Evolutionary conservation across 2,329 filamentous ascomycete species (phyloP).

Genomic region (Hymenoscyphus salicellus): DNA sequence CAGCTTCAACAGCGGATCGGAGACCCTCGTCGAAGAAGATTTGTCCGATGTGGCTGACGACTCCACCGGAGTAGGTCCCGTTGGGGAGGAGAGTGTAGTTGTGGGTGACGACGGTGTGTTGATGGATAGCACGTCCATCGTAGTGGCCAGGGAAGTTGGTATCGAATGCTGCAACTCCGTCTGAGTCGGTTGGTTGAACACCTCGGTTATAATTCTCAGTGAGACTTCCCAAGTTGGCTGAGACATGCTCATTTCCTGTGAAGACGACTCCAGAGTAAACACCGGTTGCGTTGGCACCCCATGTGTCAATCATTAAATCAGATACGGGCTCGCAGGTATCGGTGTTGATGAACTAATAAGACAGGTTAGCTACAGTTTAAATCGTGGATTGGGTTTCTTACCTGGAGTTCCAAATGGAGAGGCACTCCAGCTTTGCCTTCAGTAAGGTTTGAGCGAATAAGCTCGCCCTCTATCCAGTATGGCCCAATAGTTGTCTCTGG

Average conservation of each 20-base stretch:
- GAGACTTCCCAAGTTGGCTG: constrained; percentile 17
- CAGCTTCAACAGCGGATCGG: constrained; percentile 44
- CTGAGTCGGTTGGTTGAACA: constrained; percentile 40
- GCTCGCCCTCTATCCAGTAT: constrained; percentile 45
- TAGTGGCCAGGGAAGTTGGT: constrained; percentile 46
- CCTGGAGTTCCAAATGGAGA: constrained; percentile 38
- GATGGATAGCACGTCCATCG: constrained; percentile 33
- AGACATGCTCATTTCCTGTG: constrained; percentile 30
- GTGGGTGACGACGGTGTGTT: constrained; percentile 44
- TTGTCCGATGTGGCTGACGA: constrained; percentile 55
- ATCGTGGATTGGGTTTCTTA: too few relatives aligned
- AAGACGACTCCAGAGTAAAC: constrained; percentile 38
- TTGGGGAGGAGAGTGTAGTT: constrained; percentile 32
- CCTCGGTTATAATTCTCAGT: constrained; percentile 38
- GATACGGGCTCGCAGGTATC: constrained; percentile 41
- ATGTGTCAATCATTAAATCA: constrained; percentile 40
- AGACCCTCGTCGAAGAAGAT: constrained; percentile 58
- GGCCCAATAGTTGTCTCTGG: constrained; percentile 52
- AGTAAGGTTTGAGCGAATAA: constrained; percentile 38
- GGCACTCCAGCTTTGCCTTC: constrained; percentile 38
- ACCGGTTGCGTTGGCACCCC: constrained; percentile 42
- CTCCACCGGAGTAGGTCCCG: constrained; percentile 44
- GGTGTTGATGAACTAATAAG: constrained; percentile 38
- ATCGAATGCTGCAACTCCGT: constrained; percentile 41
- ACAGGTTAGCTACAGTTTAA: too few relatives aligned